Conservation (phyloP, 306 rosid genomes). For the Corylus americana region DNA sequence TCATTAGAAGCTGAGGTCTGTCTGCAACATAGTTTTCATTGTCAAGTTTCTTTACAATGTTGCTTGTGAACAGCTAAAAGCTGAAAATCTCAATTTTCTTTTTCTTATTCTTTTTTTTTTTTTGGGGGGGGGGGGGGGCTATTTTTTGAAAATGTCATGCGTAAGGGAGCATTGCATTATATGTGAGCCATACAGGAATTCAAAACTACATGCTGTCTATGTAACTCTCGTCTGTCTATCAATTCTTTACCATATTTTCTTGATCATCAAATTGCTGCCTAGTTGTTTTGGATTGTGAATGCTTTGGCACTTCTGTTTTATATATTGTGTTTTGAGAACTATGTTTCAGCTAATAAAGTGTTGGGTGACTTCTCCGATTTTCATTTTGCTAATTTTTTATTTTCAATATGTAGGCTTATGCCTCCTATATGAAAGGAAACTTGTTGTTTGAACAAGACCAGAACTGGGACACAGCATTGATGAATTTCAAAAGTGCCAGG, state of each 20-base stretch:
- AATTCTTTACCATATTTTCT: background rate
- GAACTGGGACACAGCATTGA: conserved; percentile 88
- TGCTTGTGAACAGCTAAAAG: background rate
- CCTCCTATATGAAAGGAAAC: conserved; percentile 93
- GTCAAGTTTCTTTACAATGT: background rate
- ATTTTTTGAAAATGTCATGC: background rate
- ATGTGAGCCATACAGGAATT: background rate
- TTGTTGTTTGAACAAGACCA: conserved; percentile 95
- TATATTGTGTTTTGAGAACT: background rate
- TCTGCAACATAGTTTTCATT: conserved; percentile 22
- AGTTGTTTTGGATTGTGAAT: conserved; percentile 17
- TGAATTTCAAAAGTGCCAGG: conserved; percentile 97
- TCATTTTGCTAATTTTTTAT: conserved; percentile 6
- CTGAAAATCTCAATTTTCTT: background rate
- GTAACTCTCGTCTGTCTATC: background rate
- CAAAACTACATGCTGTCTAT: background rate
- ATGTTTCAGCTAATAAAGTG: conserved; percentile 6
- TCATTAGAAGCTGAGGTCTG: conserved; percentile 98
- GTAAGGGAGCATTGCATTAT: background rate
- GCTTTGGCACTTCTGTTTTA: conserved; percentile 17
- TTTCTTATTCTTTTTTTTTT: background rate
- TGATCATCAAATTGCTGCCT: background rate
- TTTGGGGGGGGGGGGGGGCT: background rate
- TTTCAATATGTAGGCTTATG: conserved; percentile 68
- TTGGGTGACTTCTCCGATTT: conserved; percentile 20